phyloP scores from a whole-genome alignment of 345 rosid species.

The Syzygium grande region DNA sequence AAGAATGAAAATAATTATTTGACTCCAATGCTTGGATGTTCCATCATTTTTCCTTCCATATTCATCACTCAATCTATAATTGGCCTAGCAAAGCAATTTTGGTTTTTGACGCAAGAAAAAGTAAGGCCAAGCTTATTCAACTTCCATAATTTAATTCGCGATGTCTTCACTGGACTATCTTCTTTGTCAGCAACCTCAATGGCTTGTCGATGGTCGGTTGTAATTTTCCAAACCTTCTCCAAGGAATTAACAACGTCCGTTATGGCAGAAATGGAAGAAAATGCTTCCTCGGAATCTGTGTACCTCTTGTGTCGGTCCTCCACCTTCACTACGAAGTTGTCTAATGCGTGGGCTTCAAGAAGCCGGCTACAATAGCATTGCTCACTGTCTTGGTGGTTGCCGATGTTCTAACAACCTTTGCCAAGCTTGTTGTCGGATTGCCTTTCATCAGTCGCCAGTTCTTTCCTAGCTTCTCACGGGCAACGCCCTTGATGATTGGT shows the following conservation, averaged over 20 bases:
- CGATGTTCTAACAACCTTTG: conserved; percentile 1
- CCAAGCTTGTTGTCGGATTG: neutral
- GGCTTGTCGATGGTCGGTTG: neutral
- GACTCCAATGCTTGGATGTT: neutral
- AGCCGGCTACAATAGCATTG: conserved; percentile 1
- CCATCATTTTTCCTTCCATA: neutral
- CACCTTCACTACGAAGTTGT: neutral
- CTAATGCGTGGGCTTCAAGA: neutral
- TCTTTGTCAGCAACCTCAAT: neutral
- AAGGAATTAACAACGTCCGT: neutral
- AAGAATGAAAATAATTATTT: neutral
- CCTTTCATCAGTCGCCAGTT: neutral
- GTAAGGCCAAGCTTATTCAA: neutral
- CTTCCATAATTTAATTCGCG: neutral
- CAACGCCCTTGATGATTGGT: neutral
- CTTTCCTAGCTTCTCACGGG: neutral
- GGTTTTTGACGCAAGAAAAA: neutral
- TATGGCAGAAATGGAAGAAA: neutral
- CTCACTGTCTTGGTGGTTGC: neutral
- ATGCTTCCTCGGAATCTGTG: neutral
- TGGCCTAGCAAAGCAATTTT: neutral
- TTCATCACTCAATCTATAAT: neutral
- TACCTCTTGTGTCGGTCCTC: neutral
- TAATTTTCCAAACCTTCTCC: neutral
- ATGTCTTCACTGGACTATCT: neutral